Evolutionary conservation across 768 basidiomycete genomes (phyloP).

Genomic region (Trametes maxima): DNA sequence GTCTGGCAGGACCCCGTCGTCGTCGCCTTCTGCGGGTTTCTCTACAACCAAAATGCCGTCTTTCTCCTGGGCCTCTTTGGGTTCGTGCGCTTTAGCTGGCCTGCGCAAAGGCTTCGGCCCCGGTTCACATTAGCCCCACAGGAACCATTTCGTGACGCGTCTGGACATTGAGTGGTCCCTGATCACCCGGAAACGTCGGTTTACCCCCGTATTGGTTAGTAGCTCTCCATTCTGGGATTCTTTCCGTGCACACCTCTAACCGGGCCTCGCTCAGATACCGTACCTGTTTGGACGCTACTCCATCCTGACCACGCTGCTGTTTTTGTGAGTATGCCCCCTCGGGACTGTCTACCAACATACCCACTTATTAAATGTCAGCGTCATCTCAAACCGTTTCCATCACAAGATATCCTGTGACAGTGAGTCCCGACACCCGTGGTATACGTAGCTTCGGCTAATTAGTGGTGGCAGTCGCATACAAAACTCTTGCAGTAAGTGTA

Average conservation of each 20-base stretch:
- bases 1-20: slow-evolving; percentile 20
- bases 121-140: background rate
- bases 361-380: background rate
- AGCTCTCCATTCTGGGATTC: too few species aligned
- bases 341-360: too few species aligned
- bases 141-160: slow-evolving; percentile 6
- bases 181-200: slow-evolving; percentile 9
- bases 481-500: background rate
- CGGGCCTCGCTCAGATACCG: slow-evolving; percentile 2
- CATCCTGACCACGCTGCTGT: slow-evolving; percentile 1
- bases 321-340: background rate
- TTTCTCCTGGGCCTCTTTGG: slow-evolving; percentile 16
- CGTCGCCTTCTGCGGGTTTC: slow-evolving; percentile 8
- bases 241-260: background rate
- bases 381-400: background rate
- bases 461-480: slow-evolving; percentile 2
- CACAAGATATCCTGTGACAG: slow-evolving; percentile 7
- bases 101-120: background rate
- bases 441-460: background rate
- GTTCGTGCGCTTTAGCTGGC: slow-evolving; percentile 1
- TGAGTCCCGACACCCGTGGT: background rate
- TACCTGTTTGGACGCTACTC: slow-evolving; percentile 19
- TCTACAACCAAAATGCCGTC: slow-evolving; percentile 16
- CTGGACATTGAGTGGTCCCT: slow-evolving; percentile 17
- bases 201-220: slow-evolving; percentile 4